Evolutionary conservation across 768 basidiomycete genomes (phyloP), one percentile per base, ranked within the genome.

Genomic region (Kwoniella sp.): DNA sequence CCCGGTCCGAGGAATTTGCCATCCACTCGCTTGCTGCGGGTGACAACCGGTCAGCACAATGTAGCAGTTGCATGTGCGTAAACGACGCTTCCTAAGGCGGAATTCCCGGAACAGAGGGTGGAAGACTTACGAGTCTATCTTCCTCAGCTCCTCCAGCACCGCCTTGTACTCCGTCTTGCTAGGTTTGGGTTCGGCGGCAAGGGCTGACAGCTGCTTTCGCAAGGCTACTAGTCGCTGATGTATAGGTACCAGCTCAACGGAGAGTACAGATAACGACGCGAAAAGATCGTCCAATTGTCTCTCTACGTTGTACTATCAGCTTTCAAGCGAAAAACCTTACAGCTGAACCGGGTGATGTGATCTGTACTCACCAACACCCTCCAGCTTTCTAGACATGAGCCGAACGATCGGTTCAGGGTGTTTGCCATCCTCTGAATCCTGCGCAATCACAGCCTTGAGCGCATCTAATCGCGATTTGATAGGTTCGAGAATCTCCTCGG

Each of bases 1-100:
- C 90, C 90, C 24, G 91, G 90, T 0, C 91, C 92, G 21, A 95
- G 83, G 80, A 97, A 98, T 79, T 95, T 95, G 58, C 93, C 94
- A 76, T 97, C 92, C 2, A 95, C 92, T 17, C 94, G 91, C 80
- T 91, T 89, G 50, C 91, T 91, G 77, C 58, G 13, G n/a, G n/a
- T n/a, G n/a, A n/a, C n/a, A n/a, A n/a, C n/a, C n/a, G n/a, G n/a
- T n/a, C n/a, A n/a, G n/a, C n/a, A n/a, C n/a, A n/a, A n/a, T n/a
- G n/a, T n/a, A n/a, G n/a, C n/a, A n/a, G n/a, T n/a, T n/a, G n/a
- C n/a, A n/a, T n/a, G n/a, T n/a, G n/a, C n/a, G n/a, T n/a, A n/a
- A n/a, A n/a, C n/a, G n/a, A n/a, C n/a, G n/a, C n/a, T n/a, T n/a
- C n/a, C n/a, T n/a, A n/a, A n/a, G n/a, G n/a, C n/a, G n/a, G n/a